A percentile compares a stretch with the other conserved stretches of the same genome.
These are phyloP conservation scores for Arthrinium puccinioides DNA, from an alignment of 2,329 filamentous ascomycete species.

Conservation along the genomic window DNA sequence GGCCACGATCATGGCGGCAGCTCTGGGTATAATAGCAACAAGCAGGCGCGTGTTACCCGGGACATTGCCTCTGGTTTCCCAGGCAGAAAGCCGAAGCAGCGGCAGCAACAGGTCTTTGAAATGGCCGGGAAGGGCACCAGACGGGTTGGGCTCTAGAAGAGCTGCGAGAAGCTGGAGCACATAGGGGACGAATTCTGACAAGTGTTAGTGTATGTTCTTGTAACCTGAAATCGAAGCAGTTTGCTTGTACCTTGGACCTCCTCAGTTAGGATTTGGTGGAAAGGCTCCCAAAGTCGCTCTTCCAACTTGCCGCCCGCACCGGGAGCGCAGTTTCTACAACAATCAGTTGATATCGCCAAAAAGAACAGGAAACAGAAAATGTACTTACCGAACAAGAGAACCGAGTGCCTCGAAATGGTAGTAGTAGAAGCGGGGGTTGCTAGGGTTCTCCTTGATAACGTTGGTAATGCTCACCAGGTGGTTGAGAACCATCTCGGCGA, in stretches of 20 bases:
- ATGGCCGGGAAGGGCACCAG: slow-evolving; percentile 68
- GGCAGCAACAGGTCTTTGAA: slow-evolving; percentile 75
- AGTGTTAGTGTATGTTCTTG: slow-evolving; percentile 20
- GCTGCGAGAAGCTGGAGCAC: slow-evolving; percentile 93
- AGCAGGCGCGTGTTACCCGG: slow-evolving; percentile 84
- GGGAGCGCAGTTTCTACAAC: slow-evolving; percentile 51
- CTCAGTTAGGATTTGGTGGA: slow-evolving; percentile 70
- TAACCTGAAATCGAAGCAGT: neutral
- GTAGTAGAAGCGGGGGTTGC: slow-evolving; percentile 97
- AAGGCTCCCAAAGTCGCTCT: slow-evolving; percentile 72
- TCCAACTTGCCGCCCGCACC: slow-evolving; percentile 69
- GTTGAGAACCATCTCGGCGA: slow-evolving; percentile 70
- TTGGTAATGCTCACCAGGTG: slow-evolving; percentile 86
- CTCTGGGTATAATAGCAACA: slow-evolving; percentile 74
- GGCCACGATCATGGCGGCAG: slow-evolving; percentile 62
- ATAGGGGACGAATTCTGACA: slow-evolving; percentile 83
- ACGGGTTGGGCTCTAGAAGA: slow-evolving; percentile 78
- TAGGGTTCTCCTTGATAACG: slow-evolving; percentile 89
- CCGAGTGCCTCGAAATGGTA: slow-evolving; percentile 95
- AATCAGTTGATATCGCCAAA: too few relatives aligned
- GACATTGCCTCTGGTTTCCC: slow-evolving; percentile 90
- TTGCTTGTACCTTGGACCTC: slow-evolving; percentile 64
- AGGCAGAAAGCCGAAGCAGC: slow-evolving; percentile 72
- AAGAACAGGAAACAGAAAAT: too few relatives aligned
- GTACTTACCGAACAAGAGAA: slow-evolving; percentile 64